A percentile compares a stretch with the other conserved stretches of the same genome.
phyloP scores from a whole-genome alignment of 805 yeast genomes.

The Ogataea nonfermentans region DNA sequence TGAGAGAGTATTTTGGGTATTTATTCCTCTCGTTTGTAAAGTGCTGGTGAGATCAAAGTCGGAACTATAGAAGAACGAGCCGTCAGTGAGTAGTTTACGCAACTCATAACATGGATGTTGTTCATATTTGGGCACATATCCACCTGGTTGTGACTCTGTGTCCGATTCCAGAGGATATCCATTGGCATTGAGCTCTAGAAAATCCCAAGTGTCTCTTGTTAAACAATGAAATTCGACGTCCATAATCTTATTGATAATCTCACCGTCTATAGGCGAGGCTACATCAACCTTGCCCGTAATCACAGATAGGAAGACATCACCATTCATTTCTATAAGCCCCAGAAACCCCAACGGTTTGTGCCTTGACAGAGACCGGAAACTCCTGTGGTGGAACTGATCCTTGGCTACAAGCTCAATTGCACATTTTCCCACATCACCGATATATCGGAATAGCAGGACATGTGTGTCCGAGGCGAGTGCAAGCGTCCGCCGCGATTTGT shows the following conservation, averaged over 20 bases:
- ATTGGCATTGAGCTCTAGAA: conserved; percentile 59
- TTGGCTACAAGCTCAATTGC: conserved; percentile 49
- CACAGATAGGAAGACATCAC: conserved; percentile 69
- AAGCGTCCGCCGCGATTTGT: conserved; percentile 38
- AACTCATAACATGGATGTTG: conserved; percentile 85
- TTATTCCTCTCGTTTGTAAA: conserved; percentile 71
- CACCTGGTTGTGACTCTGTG: conserved; percentile 32
- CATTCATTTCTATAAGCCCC: conserved; percentile 72
- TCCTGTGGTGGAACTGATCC: conserved; percentile 36
- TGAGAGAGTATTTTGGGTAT: conserved; percentile 41
- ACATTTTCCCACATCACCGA: conserved; percentile 37
- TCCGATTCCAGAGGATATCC: conserved; percentile 59
- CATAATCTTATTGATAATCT: conserved; percentile 74
- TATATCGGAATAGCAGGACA: conserved; percentile 46
- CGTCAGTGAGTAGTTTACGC: conserved; percentile 74
- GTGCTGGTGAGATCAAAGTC: conserved; percentile 91
- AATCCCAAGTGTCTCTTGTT: conserved; percentile 76
- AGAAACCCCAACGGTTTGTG: conserved; percentile 63
- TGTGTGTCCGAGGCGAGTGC: conserved; percentile 43
- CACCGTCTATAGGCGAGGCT: conserved; percentile 78
- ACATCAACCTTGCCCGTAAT: conserved; percentile 76
- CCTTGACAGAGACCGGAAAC: conserved; percentile 42
- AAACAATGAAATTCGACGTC: conserved; percentile 87
- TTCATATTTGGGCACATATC: conserved; percentile 30
- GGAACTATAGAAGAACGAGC: conserved; percentile 88